Evolutionary conservation across 176 grass and related monocot genomes (phyloP).

Genomic region (Poa annua): DNA sequence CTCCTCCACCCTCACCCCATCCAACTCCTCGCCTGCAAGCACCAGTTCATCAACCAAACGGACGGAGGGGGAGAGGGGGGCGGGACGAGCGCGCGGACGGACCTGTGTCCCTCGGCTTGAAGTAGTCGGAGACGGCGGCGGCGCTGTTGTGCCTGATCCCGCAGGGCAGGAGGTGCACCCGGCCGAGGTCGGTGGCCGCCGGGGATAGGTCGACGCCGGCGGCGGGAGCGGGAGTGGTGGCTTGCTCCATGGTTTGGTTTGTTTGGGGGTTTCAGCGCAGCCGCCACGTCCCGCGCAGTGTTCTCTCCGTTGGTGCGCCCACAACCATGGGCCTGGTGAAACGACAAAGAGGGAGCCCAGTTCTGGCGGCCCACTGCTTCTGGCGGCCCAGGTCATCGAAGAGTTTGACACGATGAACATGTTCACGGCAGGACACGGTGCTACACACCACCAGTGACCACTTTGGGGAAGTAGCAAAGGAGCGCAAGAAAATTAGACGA

Average conservation of each 20-base stretch:
- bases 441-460: no score
- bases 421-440: no score
- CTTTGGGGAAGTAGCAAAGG: no score
- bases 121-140: conserved; percentile 76
- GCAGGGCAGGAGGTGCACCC: conserved; percentile 84
- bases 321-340: no score
- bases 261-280: background rate
- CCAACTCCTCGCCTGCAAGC: conserved; percentile 60
- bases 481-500: no score
- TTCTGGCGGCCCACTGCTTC: no score
- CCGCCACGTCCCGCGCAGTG: background rate
- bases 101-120: conserved; percentile 88
- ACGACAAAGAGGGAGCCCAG: no score
- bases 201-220: conserved; percentile 57
- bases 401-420: no score
- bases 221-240: conserved; percentile 3
- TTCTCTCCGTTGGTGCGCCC: no score
- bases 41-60: background rate
- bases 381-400: no score
- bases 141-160: conserved; percentile 66
- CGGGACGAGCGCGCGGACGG: background rate
- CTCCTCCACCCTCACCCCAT: conserved; percentile 81
- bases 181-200: conserved; percentile 45
- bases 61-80: background rate
- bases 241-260: conserved; percentile 46